These are phyloP conservation scores for Emergomyces africanus DNA, from an alignment of 2,329 filamentous ascomycete genomes.

Conservation along the genomic window DNA sequence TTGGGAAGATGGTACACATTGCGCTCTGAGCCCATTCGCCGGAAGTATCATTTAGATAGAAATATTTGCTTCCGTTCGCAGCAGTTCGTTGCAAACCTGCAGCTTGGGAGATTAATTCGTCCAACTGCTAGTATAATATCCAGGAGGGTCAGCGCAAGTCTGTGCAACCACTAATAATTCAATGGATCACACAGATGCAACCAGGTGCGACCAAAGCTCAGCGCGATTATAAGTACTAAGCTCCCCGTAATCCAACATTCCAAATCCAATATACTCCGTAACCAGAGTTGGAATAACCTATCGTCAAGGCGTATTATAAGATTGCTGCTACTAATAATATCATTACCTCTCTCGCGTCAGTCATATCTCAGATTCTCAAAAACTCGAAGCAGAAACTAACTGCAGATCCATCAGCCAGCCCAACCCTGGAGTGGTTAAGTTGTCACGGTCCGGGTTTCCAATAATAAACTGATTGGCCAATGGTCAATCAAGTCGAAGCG, in stretches of 20 bases:
- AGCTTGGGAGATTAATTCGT: background rate
- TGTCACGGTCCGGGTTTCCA: constrained; percentile 2
- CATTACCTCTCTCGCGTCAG: background rate
- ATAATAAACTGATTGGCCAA: constrained; percentile 4
- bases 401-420: background rate
- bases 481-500: background rate
- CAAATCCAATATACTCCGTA: background rate
- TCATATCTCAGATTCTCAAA: background rate
- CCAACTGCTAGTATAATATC: too few relatives aligned
- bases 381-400: background rate
- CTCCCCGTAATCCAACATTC: background rate
- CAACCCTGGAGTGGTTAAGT: background rate
- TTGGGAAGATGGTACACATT: background rate
- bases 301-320: background rate
- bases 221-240: background rate
- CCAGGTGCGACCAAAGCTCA: background rate
- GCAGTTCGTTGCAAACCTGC: background rate
- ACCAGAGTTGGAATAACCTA: background rate
- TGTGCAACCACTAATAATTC: background rate
- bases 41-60: background rate
- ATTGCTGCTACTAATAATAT: background rate
- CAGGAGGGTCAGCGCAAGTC: background rate
- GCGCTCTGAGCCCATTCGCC: background rate
- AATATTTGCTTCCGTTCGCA: background rate
- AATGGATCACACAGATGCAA: background rate